Conservation (phyloP, 441 rosid genomes). For the Flueggea neowawraea region DNA sequence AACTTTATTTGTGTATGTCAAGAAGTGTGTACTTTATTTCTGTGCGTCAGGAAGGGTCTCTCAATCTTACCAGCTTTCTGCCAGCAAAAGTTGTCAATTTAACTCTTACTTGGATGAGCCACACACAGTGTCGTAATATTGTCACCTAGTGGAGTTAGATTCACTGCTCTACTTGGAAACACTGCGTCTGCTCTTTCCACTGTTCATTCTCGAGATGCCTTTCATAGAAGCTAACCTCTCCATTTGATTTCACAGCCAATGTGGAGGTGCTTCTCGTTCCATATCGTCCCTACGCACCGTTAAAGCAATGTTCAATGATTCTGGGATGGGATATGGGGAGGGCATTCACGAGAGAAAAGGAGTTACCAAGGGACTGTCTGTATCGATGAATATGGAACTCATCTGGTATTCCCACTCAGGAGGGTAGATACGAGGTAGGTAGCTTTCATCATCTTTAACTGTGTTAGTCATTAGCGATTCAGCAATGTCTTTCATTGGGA, state of each 20-base stretch:
- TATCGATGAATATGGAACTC: constrained; percentile 66
- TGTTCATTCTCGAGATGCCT: constrained; percentile 40
- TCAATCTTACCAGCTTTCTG: too few species aligned
- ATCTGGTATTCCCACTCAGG: constrained; percentile 35
- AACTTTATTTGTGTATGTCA: too few species aligned
- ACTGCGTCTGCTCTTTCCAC: constrained; percentile 49
- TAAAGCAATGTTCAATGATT: neutral
- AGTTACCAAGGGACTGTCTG: constrained; percentile 29
- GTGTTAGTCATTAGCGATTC: constrained; percentile 54
- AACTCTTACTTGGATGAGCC: too few species aligned
- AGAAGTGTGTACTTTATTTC: too few species aligned
- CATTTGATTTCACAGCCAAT: constrained; percentile 35
- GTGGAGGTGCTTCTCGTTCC: constrained; percentile 76
- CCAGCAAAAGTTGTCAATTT: too few species aligned
- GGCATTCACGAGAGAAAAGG: neutral
- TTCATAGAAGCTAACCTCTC: constrained; percentile 51
- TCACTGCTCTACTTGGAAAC: constrained; percentile 25
- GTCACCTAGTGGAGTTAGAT: too few species aligned
- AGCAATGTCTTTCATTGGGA: constrained; percentile 49
- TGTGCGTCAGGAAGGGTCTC: too few species aligned
- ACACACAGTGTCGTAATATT: too few species aligned
- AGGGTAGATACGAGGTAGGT: constrained; percentile 41
- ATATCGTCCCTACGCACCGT: constrained; percentile 42
- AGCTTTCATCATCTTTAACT: constrained; percentile 39
- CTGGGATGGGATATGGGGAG: neutral